phyloP scores from a whole-genome alignment of 108 stramenopile species.

The Conticribra weissflogii region DNA sequence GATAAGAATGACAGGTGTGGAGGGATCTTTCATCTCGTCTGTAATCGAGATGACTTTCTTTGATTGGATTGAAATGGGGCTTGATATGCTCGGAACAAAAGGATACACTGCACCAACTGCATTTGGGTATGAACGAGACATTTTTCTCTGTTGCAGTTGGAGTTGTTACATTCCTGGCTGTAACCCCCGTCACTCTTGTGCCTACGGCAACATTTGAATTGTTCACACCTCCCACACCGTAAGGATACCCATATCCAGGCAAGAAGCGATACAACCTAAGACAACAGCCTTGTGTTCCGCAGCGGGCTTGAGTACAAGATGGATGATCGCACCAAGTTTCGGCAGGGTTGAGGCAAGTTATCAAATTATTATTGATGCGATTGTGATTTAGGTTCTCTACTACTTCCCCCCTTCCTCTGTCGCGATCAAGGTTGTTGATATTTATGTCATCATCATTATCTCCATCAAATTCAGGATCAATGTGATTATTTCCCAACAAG shows the following conservation, averaged over 20 bases:
- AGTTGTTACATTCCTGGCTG: slow-evolving; percentile 1
- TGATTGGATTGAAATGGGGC: background rate
- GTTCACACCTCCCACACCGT: no score
- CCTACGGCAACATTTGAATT: no score
- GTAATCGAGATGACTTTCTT: background rate
- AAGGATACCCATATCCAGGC: slow-evolving; percentile 8
- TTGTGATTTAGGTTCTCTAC: no score
- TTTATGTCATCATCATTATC: no score
- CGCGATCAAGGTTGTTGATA: no score
- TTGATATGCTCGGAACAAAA: slow-evolving; percentile 25
- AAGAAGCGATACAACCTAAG: slow-evolving; percentile 33
- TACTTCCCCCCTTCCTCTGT: no score
- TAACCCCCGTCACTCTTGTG: background rate
- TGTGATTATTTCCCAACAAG: background rate
- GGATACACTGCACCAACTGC: slow-evolving; percentile 28
- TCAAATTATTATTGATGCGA: background rate
- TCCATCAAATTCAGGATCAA: no score
- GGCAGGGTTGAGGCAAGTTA: slow-evolving; percentile 33
- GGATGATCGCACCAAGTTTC: slow-evolving; percentile 44
- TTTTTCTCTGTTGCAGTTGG: slow-evolving; percentile 9
- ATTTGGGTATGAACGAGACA: slow-evolving; percentile 27
- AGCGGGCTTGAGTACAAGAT: slow-evolving; percentile 15
- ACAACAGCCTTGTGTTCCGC: slow-evolving; percentile 38
- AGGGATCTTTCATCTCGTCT: background rate
- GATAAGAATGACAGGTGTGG: no score